A percentile compares a stretch with the other conserved stretches of the same genome.
Conservation (phyloP, 495 filamentous ascomycete species). For the Penicillium herquei region DNA sequence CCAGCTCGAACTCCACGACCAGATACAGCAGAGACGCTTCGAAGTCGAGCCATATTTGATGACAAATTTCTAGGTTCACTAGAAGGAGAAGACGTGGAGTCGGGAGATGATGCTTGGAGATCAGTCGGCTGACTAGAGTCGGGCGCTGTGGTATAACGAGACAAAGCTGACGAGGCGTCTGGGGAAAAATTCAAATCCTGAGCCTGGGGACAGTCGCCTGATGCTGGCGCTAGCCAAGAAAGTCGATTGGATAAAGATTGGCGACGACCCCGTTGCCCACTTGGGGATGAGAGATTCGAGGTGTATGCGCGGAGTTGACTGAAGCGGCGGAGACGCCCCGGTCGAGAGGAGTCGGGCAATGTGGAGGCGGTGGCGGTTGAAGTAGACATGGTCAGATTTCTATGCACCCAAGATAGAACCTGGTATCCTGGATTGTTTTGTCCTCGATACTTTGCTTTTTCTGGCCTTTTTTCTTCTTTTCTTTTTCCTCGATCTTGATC, state of each 20-base stretch:
- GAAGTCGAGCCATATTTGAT: slow-evolving; percentile 36
- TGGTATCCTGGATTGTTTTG: not conserved
- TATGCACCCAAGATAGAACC: not conserved
- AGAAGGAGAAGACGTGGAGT: slow-evolving; percentile 32
- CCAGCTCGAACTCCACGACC: slow-evolving; percentile 30
- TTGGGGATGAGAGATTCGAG: slow-evolving; percentile 48
- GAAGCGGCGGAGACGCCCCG: slow-evolving; percentile 66
- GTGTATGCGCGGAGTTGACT: slow-evolving; percentile 74
- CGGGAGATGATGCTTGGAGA: slow-evolving; percentile 23
- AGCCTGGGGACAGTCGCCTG: slow-evolving; percentile 24
- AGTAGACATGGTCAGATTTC: slow-evolving; percentile 28
- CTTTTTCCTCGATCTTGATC: no score
- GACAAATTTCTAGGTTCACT: slow-evolving; percentile 24
- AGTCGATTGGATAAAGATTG: slow-evolving; percentile 37
- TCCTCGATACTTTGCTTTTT: not conserved
- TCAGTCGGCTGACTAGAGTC: slow-evolving; percentile 27
- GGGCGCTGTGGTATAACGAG: slow-evolving; percentile 38
- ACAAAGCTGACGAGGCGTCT: slow-evolving; percentile 31
- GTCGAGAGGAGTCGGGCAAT: slow-evolving; percentile 41
- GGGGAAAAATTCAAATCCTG: slow-evolving; percentile 34
- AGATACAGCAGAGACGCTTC: slow-evolving; percentile 26
- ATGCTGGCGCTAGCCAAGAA: slow-evolving; percentile 36
- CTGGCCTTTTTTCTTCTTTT: not conserved
- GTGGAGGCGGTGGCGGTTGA: slow-evolving; percentile 44
- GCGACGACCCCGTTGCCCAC: slow-evolving; percentile 28